phyloP scores from a whole-genome alignment of 1,139 yeast genomes.

The Cylindricascospora bacillispora region DNA sequence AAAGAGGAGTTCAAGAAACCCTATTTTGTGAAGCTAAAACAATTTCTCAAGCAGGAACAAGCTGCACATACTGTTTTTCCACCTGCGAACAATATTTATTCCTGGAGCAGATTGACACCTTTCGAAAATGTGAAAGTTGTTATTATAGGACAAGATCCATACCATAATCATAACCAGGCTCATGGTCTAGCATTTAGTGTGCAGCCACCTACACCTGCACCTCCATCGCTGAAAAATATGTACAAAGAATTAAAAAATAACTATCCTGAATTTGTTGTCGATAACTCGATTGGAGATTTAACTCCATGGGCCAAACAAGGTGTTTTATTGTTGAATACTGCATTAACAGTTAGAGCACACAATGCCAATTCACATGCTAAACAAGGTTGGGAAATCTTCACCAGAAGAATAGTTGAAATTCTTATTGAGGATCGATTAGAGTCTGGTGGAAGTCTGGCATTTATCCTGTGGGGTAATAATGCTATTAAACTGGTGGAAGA shows the following conservation, averaged over 20 bases:
- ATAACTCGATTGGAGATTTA: constrained; percentile 45
- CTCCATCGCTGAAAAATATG: constrained; percentile 83
- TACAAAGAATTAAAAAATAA: constrained; percentile 68
- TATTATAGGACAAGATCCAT: constrained; percentile 92
- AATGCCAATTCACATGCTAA: constrained; percentile 87
- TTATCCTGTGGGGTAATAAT: constrained; percentile 92
- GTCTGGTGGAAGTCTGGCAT: constrained; percentile 43
- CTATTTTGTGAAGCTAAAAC: constrained; percentile 63
- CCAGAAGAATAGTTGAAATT: constrained; percentile 53
- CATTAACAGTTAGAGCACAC: constrained; percentile 87
- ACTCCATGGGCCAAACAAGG: constrained; percentile 85
- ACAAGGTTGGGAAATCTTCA: constrained; percentile 88
- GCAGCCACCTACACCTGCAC: constrained; percentile 67
- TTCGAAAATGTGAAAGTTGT: constrained; percentile 61
- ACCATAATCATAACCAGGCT: constrained; percentile 85
- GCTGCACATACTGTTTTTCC: constrained; percentile 46
- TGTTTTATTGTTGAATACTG: constrained; percentile 75
- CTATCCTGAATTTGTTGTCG: constrained; percentile 51
- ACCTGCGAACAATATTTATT: constrained; percentile 62
- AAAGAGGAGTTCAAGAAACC: constrained; percentile 71
- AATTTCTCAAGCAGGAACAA: constrained; percentile 17
- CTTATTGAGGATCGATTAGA: constrained; percentile 31
- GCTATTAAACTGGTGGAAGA: constrained; percentile 62
- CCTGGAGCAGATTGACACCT: constrained; percentile 88
- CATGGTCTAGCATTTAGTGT: constrained; percentile 96